Base-by-base conservation (phyloP, 768 basidiomycete species). In the Lyophyllum atratum region DNA sequence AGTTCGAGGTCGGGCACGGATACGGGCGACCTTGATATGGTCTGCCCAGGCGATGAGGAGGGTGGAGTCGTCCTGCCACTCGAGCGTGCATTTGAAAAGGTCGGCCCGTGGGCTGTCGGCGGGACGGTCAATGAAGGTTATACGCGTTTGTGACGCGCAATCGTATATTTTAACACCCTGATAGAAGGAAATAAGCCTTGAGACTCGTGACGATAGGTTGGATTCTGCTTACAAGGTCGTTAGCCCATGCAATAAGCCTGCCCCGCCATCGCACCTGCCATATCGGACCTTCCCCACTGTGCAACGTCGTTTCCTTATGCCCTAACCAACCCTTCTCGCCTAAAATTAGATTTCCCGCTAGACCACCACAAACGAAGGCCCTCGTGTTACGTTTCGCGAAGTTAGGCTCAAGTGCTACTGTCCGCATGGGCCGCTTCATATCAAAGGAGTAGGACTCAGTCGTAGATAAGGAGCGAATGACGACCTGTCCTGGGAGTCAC, bases 261-360 rank as follows among this genome's bases (percentile, higher is more conserved):
- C 86, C 88, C 65, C 85, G 78, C 97, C 97, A 98, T 55, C 89
- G 82, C 10, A 88, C 85, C 50, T 87, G 86, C 94, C 95, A 98
- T 51, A 99, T 92, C 0, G 97, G 93, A 11, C 96, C 97, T 73
- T 98, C 97, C 4, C 89, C 91, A 4, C 69, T 78, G 66, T 94
- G 89, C 19, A 97, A 69, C 6, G 88, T 71, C 0, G 88, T 92
- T 69, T 96, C 95, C 66, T 92, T 97, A 65, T 97, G 92, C 0
- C 96, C 95, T 1, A 98, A 74, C 95, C 97, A 98, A 6, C 95
- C 92, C 68, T 97, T 98, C 77, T 98, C 96, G 60, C 91, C 85
- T 63, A 97, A 65, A n/a, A 92, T 77, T 25, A 99, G 75, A 21
- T 80, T 85, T 4, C 97, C 96, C 0, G 92, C 89, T 81, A 96